phyloP scores from a whole-genome alignment of 2,329 filamentous ascomycete genomes.

The Keithomyces neogunnii region DNA sequence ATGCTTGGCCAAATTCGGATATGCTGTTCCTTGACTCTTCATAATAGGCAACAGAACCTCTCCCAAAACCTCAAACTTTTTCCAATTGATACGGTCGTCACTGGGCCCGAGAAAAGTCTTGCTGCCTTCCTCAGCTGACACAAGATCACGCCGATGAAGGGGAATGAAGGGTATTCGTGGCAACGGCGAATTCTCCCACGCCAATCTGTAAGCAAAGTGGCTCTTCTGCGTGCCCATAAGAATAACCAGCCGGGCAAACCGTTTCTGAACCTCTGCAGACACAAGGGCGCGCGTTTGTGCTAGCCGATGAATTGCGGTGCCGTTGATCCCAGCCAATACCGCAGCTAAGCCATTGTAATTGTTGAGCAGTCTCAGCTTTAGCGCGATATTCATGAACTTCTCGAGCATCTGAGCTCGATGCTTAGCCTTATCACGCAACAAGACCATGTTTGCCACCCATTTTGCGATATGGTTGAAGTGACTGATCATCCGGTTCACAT shows the following conservation, averaged over 20 bases:
- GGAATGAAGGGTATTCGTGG: slow-evolving; percentile 92
- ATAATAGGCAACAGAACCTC: slow-evolving; percentile 87
- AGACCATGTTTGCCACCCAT: slow-evolving; percentile 75
- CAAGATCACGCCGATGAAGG: slow-evolving; percentile 78
- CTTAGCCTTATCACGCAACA: slow-evolving; percentile 91
- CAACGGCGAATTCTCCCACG: slow-evolving; percentile 89
- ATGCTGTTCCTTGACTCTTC: slow-evolving; percentile 80
- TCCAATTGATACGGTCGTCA: slow-evolving; percentile 84
- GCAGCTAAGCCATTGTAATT: slow-evolving; percentile 98
- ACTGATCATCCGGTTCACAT: slow-evolving; percentile 89
- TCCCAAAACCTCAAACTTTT: slow-evolving; percentile 93
- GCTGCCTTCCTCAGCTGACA: slow-evolving; percentile 88
- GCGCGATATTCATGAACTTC: slow-evolving; percentile 88
- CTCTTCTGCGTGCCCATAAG: slow-evolving; percentile 91
- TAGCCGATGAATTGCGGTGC: slow-evolving; percentile 76
- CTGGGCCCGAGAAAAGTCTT: slow-evolving; percentile 73
- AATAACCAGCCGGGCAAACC: slow-evolving; percentile 80
- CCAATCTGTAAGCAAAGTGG: slow-evolving; percentile 90
- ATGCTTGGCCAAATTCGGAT: slow-evolving; percentile 61
- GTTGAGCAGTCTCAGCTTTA: slow-evolving; percentile 81
- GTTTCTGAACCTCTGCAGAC: slow-evolving; percentile 62
- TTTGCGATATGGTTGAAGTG: slow-evolving; percentile 83
- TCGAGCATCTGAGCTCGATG: slow-evolving; percentile 86
- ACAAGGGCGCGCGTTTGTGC: slow-evolving; percentile 72
- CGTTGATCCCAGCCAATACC: slow-evolving; percentile 85